Evolutionary conservation across 192 early-diverging fungal species (phyloP), one percentile per base, ranked within the genome.

Genomic region (Coemansia sp.): DNA sequence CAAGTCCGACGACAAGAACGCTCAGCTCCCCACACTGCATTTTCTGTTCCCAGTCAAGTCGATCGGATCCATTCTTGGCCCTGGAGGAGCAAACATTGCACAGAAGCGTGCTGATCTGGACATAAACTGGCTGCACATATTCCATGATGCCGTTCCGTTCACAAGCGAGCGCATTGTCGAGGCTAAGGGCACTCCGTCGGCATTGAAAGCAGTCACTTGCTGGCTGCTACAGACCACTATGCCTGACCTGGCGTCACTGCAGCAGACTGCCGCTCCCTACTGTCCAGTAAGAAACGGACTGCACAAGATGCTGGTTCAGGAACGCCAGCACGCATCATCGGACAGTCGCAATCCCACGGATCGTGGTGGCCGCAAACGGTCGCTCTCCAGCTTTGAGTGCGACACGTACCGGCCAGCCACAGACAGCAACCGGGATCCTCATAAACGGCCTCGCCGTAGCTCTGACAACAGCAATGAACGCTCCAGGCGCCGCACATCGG

Each of bases 131-230:
- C 45, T 76, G 10, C 66, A 69, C 15, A 48, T 70, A 0, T 62
- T 60, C 56, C 50, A 45, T 5, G 31, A 61, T 26, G 21, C 52
- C 16, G 55, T 76, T 40, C 67, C 62, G 18, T 66, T 66, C 17
- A 69, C 66, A 5, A 59, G 66, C 9, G 73, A 76, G 63, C 73
- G 73, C 14, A 55, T 76, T 11, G 57, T 76, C 11, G 66, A 69
- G 41, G 37, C 59, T 3, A 31, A 59, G 23, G 73, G 57, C n/a
- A 51, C 73, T 6, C 16, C 53, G 6, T 10, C 41, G 5, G 59
- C 58, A 3, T 31, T 76, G 20, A 21, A 59, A 6, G 37, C 40
- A 4, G 60, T 59, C 8, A 36, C 57, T 6, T 10, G 10, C 6
- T 51, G 45, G 32, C 28, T 76, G 34, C 41, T 76, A 8, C 18